A percentile compares a stretch with the other conserved stretches of the same genome.
phyloP scores from a whole-genome alignment of 139 green algal genomes.

The Ettlia oleoabundans region DNA sequence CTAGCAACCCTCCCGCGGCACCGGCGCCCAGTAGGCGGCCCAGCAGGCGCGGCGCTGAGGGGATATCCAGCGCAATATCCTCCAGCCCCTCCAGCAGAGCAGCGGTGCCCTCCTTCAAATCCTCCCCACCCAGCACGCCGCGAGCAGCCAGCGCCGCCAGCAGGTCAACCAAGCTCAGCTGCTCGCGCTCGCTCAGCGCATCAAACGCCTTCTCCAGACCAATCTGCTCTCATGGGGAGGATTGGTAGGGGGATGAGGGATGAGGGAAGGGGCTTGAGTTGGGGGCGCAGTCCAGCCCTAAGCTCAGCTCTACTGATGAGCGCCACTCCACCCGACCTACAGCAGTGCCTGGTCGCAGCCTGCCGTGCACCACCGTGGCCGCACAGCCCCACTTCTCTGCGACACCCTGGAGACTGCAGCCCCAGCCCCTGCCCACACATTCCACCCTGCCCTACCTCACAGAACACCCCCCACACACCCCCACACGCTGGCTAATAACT shows the following conservation, averaged over 20 bases:
- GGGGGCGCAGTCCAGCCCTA: too few relatives aligned
- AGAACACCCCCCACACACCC: too few relatives aligned
- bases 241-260: background rate
- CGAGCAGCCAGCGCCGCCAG: slow-evolving; percentile 66
- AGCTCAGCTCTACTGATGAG: too few relatives aligned
- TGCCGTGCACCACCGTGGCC: too few relatives aligned
- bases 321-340: too few relatives aligned
- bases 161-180: slow-evolving; percentile 62
- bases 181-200: slow-evolving; percentile 60
- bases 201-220: slow-evolving; percentile 75
- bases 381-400: too few relatives aligned
- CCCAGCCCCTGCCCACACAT: too few relatives aligned
- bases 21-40: slow-evolving; percentile 67
- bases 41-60: slow-evolving; percentile 71
- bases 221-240: slow-evolving; percentile 18
- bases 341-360: too few relatives aligned
- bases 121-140: slow-evolving; percentile 47
- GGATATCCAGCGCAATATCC: slow-evolving; percentile 81
- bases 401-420: too few relatives aligned
- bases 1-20: slow-evolving; percentile 43
- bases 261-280: background rate
- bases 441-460: too few relatives aligned
- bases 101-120: slow-evolving; percentile 61
- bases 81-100: slow-evolving; percentile 63
- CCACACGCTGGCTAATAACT: too few relatives aligned